Conservation (phyloP, 176 grass and related monocot genomes). For the Dactylis glomerata region DNA sequence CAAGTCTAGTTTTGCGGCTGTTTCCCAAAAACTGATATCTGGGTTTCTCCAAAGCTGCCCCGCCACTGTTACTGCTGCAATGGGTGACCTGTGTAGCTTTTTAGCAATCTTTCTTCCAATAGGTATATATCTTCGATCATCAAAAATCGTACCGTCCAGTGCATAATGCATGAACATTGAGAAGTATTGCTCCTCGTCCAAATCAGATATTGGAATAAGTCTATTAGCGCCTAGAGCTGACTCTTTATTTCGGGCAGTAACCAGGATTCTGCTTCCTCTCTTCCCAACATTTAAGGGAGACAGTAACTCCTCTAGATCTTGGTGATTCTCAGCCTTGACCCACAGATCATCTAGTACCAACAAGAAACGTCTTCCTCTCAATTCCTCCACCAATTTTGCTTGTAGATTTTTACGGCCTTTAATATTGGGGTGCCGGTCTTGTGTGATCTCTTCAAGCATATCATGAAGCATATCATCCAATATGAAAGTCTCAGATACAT, state of each 20-base stretch:
- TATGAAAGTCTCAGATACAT: neutral
- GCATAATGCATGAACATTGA: neutral
- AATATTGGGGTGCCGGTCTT: neutral
- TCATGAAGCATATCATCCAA: neutral
- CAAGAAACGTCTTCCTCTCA: neutral
- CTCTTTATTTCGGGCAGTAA: neutral
- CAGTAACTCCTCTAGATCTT: neutral
- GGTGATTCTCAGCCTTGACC: neutral
- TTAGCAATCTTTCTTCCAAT: neutral
- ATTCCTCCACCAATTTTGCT: neutral
- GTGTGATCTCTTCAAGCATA: neutral
- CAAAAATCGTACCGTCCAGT: neutral
- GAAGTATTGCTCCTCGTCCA: neutral
- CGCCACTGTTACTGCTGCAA: neutral
- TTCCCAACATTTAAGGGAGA: neutral
- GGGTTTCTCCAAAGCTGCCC: neutral
- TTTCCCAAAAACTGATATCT: neutral
- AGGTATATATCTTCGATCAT: neutral
- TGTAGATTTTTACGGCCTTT: neutral
- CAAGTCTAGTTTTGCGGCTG: neutral
- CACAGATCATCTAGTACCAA: neutral
- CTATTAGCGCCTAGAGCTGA: neutral
- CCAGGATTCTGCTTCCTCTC: neutral
- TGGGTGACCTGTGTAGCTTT: neutral
- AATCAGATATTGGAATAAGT: neutral